phyloP scores from a whole-genome alignment of 2,329 filamentous ascomycete species.

The Microcyclospora pomicola region DNA sequence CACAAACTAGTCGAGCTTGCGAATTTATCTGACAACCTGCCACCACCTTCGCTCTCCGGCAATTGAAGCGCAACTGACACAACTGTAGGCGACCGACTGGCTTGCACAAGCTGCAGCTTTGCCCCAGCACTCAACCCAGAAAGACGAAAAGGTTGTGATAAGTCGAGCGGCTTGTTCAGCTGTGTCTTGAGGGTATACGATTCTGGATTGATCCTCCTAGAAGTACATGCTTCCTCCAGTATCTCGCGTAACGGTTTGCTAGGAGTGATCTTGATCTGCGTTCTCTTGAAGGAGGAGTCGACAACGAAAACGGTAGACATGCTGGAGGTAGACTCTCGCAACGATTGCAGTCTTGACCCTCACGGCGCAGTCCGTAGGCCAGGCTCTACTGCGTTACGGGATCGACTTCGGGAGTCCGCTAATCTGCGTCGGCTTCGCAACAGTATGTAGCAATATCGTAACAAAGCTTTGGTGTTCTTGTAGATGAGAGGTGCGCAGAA shows the following conservation, averaged over 20 bases:
- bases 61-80: conserved; percentile 84
- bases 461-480: conserved; percentile 11
- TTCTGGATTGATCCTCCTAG: conserved; percentile 58
- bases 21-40: conserved; percentile 69
- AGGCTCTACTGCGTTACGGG: background rate
- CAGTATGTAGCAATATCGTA: conserved; percentile 9
- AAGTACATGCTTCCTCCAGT: conserved; percentile 72
- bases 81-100: conserved; percentile 70
- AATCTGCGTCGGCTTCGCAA: too few species aligned
- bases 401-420: too few species aligned
- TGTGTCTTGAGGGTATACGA: conserved; percentile 77
- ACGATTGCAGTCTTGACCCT: background rate
- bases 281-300: conserved; percentile 61
- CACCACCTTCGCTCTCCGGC: conserved; percentile 57
- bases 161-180: conserved; percentile 72
- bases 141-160: conserved; percentile 71
- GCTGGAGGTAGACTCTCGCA: conserved; percentile 8
- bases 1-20: conserved; percentile 79
- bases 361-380: conserved; percentile 1
- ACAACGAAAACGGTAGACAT: conserved; percentile 86
- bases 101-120: conserved; percentile 80
- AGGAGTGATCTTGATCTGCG: conserved; percentile 70
- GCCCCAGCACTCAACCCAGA: conserved; percentile 73
- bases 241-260: conserved; percentile 73
- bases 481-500: conserved; percentile 19